phyloP scores from a whole-genome alignment of 129 eudicot species.

The Cynara cardunculus region DNA sequence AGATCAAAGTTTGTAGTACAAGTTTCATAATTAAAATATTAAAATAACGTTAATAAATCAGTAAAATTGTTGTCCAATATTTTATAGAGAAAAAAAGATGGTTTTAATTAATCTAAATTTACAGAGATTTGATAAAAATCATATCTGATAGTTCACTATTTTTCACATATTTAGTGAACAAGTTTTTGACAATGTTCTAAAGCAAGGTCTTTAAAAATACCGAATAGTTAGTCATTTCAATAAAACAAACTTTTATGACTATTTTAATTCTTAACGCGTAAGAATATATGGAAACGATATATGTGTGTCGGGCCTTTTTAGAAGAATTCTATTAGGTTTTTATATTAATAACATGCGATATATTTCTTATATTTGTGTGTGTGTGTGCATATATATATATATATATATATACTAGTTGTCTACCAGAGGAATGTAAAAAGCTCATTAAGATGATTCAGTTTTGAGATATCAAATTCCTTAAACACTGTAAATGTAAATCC shows the following conservation, averaged over 20 bases:
- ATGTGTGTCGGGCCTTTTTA: not conserved
- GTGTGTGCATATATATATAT: too few relatives aligned
- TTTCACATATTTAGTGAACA: not conserved
- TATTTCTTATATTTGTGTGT: not conserved
- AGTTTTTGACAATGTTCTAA: not conserved
- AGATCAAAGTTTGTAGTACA: not conserved
- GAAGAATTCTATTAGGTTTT: not conserved
- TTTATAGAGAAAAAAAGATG: not conserved
- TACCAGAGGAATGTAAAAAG: too few relatives aligned
- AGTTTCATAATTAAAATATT: not conserved
- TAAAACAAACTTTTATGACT: not conserved
- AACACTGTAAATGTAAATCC: slow-evolving; percentile 54
- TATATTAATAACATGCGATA: not conserved
- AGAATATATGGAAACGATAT: not conserved
- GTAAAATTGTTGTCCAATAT: not conserved
- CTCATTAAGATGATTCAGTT: too few relatives aligned
- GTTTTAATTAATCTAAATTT: not conserved
- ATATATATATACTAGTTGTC: too few relatives aligned
- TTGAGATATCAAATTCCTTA: too few relatives aligned
- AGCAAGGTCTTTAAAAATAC: not conserved
- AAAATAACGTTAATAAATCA: not conserved
- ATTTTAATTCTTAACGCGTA: not conserved
- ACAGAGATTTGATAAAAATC: not conserved
- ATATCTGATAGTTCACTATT: not conserved
- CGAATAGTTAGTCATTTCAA: not conserved